Percentiles rank a stretch among this genome's conserved stretches.
phyloP scores from a whole-genome alignment of 208 protist genomes.

The Angomonas ambiguus region DNA sequence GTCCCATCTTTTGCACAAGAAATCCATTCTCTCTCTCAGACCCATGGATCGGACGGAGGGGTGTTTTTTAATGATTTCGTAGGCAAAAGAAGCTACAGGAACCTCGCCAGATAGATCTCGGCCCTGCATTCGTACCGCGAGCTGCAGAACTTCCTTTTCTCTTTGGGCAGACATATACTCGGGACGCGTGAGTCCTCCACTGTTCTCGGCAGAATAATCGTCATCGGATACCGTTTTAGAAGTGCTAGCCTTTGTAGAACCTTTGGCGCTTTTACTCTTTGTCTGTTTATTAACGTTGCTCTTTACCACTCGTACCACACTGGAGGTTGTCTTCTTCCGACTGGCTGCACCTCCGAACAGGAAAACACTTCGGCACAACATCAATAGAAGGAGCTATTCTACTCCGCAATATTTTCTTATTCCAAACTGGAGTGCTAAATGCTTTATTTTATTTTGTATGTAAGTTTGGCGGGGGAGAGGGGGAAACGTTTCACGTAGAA shows the following conservation, averaged over 20 bases:
- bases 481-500: too few relatives aligned
- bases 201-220: neutral
- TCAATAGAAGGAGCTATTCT: neutral
- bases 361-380: neutral
- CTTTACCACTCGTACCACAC: neutral
- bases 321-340: neutral
- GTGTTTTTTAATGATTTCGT: slow-evolving; percentile 73
- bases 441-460: neutral
- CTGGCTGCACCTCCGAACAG: neutral
- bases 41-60: slow-evolving; percentile 81
- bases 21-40: slow-evolving; percentile 84
- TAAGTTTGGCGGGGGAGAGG: too few relatives aligned
- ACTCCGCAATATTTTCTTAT: neutral
- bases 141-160: slow-evolving; percentile 59
- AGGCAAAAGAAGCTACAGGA: slow-evolving; percentile 80
- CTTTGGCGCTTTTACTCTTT: neutral
- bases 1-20: slow-evolving; percentile 67
- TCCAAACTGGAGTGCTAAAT: neutral
- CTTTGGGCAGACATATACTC: slow-evolving; percentile 52
- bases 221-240: slow-evolving; percentile 1
- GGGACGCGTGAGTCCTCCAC: slow-evolving; percentile 21
- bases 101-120: slow-evolving; percentile 72
- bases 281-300: neutral
- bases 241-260: neutral
- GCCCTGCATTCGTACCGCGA: slow-evolving; percentile 77